Evolutionary conservation across 2,329 filamentous ascomycete genomes (phyloP).

Genomic region (Ascochyta pisi): DNA sequence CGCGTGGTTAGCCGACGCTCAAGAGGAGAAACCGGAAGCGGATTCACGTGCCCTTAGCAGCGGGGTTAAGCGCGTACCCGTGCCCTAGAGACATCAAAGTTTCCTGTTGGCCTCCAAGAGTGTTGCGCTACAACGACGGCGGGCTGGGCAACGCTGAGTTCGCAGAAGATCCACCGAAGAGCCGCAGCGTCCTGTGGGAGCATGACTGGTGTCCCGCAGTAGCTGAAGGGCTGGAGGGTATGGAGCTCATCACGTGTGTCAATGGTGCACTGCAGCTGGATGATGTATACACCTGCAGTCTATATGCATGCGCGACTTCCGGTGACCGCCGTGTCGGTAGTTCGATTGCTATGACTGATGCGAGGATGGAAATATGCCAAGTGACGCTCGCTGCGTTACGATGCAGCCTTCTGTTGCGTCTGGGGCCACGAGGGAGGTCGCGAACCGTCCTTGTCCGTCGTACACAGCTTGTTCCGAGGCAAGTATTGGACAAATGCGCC

Average conservation of each 20-base stretch:
- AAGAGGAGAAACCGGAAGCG: conserved; percentile 33
- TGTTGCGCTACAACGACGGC: conserved; percentile 3
- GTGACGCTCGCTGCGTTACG: neutral
- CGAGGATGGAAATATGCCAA: neutral
- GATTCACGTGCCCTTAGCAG: conserved; percentile 22
- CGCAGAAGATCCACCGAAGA: conserved; percentile 18
- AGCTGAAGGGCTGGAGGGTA: neutral
- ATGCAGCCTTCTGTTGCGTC: neutral
- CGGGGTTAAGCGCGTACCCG: conserved; percentile 9
- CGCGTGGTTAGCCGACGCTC: conserved; percentile 35
- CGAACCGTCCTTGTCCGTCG: conserved; percentile 22
- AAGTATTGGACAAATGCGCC: conserved; percentile 32
- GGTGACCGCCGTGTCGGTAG: conserved; percentile 39
- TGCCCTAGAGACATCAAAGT: neutral
- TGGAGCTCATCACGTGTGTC: conserved; percentile 28
- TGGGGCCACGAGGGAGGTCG: conserved; percentile 5
- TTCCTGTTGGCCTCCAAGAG: conserved; percentile 1
- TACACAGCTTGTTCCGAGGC: conserved; percentile 7
- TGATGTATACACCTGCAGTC: conserved; percentile 25
- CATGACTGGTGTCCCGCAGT: conserved; percentile 14
- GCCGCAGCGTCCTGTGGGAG: conserved; percentile 11
- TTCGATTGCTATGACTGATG: conserved; percentile 6
- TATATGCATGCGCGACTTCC: conserved; percentile 39
- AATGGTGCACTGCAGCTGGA: conserved; percentile 27
- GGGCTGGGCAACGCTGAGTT: conserved; percentile 21